Evolutionary conservation across 2,329 filamentous ascomycete genomes (phyloP).

Genomic region (Mycocentrospora acerina): DNA sequence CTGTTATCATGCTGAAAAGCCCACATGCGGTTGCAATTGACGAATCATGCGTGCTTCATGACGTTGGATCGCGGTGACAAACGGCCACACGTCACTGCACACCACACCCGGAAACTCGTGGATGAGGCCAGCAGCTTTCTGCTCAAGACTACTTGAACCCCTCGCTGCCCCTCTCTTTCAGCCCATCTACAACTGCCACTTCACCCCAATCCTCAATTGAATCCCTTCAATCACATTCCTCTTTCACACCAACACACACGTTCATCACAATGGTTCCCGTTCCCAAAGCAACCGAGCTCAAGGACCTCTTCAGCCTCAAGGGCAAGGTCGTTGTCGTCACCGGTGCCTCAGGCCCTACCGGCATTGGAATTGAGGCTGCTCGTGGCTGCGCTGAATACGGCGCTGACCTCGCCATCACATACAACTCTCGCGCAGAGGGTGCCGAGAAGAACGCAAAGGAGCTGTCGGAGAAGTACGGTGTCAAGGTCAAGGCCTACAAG

Average conservation of each 20-base stretch:
- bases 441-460: constrained; percentile 68
- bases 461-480: constrained; percentile 59
- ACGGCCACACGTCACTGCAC: constrained; percentile 30
- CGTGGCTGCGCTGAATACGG: constrained; percentile 66
- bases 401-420: constrained; percentile 67
- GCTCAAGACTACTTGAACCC: constrained; percentile 38
- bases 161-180: constrained; percentile 20
- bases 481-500: constrained; percentile 70
- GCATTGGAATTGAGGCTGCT: constrained; percentile 68
- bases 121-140: constrained; percentile 21
- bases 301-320: constrained; percentile 57
- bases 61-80: constrained; percentile 17
- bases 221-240: constrained; percentile 10
- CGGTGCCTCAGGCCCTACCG: constrained; percentile 61
- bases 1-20: constrained; percentile 19
- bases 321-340: constrained; percentile 56
- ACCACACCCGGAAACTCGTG: constrained; percentile 26
- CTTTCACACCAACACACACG: constrained; percentile 27
- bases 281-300: constrained; percentile 59
- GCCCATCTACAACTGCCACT: constrained; percentile 11
- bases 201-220: constrained; percentile 15
- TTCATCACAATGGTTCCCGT: constrained; percentile 54
- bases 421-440: constrained; percentile 61
- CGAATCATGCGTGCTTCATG: constrained; percentile 18
- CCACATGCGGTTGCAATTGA: constrained; percentile 21